phyloP scores from a whole-genome alignment of 2,329 filamentous ascomycete genomes.

The Exophiala phaeomuriformis region DNA sequence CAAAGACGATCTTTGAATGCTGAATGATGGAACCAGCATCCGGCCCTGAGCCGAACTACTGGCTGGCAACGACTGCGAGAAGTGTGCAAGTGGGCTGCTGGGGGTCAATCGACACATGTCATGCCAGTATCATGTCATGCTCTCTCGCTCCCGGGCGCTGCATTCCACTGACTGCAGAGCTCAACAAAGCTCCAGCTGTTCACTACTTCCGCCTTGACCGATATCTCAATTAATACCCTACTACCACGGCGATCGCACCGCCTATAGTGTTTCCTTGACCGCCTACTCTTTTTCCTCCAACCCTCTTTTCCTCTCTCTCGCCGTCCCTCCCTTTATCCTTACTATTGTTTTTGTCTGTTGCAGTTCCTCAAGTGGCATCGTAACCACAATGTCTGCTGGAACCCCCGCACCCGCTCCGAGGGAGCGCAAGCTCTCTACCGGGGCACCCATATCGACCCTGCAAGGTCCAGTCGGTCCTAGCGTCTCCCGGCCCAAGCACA shows the following conservation, averaged over 20 bases:
- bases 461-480: conserved; percentile 78
- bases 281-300: background rate
- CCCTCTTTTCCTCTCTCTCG: conserved; percentile 23
- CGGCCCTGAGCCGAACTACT: background rate
- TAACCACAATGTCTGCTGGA: conserved; percentile 1
- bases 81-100: background rate
- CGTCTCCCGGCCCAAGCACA: conserved; percentile 89
- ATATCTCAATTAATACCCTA: background rate
- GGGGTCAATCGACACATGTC: background rate
- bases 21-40: background rate
- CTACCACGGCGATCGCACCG: background rate
- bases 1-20: background rate
- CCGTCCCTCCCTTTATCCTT: background rate
- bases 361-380: conserved; percentile 7
- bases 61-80: background rate
- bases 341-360: background rate
- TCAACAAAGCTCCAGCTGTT: background rate
- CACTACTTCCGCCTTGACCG: background rate
- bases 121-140: background rate
- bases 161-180: no score
- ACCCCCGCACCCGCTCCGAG: conserved; percentile 41
- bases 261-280: conserved; percentile 1
- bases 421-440: conserved; percentile 73
- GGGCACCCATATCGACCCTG: conserved; percentile 78
- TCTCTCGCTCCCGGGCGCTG: background rate